Percentiles rank a stretch among this genome's conserved stretches.
Evolutionary conservation across 140 eudicot species (phyloP).

Genomic region (Bidens hawaiensis): DNA sequence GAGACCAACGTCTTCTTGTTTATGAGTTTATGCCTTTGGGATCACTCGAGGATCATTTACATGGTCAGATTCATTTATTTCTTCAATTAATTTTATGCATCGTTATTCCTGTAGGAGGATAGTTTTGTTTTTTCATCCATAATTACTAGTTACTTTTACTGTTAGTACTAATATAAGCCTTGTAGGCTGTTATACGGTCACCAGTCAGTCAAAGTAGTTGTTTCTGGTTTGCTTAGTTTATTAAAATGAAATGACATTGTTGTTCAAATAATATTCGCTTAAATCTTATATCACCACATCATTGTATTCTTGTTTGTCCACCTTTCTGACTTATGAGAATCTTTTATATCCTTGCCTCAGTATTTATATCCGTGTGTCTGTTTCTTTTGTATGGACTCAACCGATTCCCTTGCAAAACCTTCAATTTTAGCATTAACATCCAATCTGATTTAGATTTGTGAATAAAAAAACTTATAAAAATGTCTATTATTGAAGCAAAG

Average conservation of each 20-base stretch:
- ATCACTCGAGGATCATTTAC: slow-evolving; percentile 94
- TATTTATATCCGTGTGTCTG: background rate
- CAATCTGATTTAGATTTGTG: background rate
- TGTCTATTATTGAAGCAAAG: background rate
- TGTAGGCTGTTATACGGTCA: background rate
- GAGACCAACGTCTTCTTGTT: slow-evolving; percentile 96
- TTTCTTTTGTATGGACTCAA: background rate
- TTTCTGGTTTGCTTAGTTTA: slow-evolving; percentile 3
- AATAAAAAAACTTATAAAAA: background rate
- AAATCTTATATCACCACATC: slow-evolving; percentile 6
- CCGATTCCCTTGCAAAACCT: background rate
- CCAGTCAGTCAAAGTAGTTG: background rate
- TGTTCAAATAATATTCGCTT: background rate
- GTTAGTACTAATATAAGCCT: background rate
- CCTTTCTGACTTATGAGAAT: background rate
- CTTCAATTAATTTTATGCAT: background rate
- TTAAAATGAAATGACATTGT: slow-evolving; percentile 8
- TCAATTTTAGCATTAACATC: background rate
- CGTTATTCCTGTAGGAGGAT: slow-evolving; percentile 7
- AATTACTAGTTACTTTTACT: background rate
- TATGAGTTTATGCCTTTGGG: slow-evolving; percentile 98
- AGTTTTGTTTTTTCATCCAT: background rate
- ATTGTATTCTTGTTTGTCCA: background rate
- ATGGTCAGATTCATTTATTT: slow-evolving; percentile 51
- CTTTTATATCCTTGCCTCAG: background rate